Evolutionary conservation across 441 rosid genomes (phyloP).

Genomic region (Syzygium malaccense): DNA sequence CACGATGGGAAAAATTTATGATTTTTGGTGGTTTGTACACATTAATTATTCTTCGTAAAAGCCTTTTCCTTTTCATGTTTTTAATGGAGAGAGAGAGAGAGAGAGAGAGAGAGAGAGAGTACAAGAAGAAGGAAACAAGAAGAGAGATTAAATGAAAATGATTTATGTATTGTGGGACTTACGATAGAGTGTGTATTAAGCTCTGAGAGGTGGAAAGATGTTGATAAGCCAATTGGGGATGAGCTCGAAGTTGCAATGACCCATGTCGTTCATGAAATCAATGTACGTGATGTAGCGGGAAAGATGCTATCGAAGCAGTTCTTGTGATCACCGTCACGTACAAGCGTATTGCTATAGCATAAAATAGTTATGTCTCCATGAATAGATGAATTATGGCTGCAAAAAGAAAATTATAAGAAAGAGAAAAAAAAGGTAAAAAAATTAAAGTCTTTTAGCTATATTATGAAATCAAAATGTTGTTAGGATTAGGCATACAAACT

Average conservation of each 20-base stretch:
- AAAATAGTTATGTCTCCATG: slow-evolving; percentile 44
- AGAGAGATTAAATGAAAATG: too few species aligned
- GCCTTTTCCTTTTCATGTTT: too few species aligned
- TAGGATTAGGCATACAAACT: too few species aligned
- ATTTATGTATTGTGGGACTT: neutral
- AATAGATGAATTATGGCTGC: slow-evolving; percentile 74
- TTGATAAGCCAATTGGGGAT: slow-evolving; percentile 35
- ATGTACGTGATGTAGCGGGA: slow-evolving; percentile 4
- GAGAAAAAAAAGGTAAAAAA: neutral
- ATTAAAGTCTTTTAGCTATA: too few species aligned
- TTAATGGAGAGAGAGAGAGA: too few species aligned
- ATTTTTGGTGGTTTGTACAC: too few species aligned
- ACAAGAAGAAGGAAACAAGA: neutral
- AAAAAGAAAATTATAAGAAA: neutral
- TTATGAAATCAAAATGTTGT: neutral
- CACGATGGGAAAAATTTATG: too few species aligned
- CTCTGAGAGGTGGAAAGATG: slow-evolving; percentile 52
- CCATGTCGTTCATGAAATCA: slow-evolving; percentile 72
- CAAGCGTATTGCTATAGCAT: slow-evolving; percentile 31
- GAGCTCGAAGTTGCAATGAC: slow-evolving; percentile 69
- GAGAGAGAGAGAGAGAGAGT: neutral
- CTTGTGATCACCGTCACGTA: slow-evolving; percentile 12
- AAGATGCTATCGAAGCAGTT: slow-evolving; percentile 18
- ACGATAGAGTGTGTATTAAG: slow-evolving; percentile 49
- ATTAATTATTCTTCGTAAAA: too few species aligned